Evolutionary conservation across 129 eudicot genomes (phyloP).

Genomic region (Ambrosia artemisiifolia): DNA sequence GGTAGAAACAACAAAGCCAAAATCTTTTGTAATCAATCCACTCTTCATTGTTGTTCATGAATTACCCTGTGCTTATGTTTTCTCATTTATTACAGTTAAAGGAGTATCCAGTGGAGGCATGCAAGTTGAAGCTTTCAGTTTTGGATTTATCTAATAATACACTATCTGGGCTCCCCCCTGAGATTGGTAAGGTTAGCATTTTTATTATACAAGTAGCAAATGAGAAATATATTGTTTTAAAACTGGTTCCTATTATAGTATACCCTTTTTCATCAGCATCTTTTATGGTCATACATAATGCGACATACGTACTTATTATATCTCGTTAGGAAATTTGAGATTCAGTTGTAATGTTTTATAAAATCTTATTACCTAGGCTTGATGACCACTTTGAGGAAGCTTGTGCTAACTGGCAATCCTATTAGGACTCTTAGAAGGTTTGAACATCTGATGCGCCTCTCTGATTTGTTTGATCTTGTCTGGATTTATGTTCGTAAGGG

Average conservation of each 20-base stretch:
- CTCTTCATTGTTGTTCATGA: not conserved
- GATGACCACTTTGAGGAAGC: conserved; percentile 90
- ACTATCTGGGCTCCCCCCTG: conserved; percentile 84
- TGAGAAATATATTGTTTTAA: not conserved
- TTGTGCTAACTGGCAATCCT: conserved; percentile 88
- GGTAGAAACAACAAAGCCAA: conserved; percentile 37
- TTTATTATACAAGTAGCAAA: too few relatives aligned
- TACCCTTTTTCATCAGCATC: not conserved
- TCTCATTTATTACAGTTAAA: conserved; percentile 52
- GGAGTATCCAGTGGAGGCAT: conserved; percentile 91
- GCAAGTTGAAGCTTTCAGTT: conserved; percentile 73
- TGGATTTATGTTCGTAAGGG: not conserved
- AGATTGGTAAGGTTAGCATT: conserved; percentile 77
- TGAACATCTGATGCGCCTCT: conserved; percentile 37
- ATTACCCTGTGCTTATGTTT: not conserved
- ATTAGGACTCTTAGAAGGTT: conserved; percentile 91
- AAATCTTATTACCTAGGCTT: conserved; percentile 45
- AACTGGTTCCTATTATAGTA: not conserved
- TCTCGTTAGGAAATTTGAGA: not conserved
- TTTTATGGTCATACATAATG: conserved; percentile 7
- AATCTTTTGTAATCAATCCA: conserved; percentile 2
- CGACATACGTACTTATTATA: not conserved
- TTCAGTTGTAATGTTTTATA: conserved; percentile 6
- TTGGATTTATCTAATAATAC: conserved; percentile 93
- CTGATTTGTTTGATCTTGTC: not conserved